Conservation (phyloP, 139 green algal genomes). For the Closterium sp. region DNA sequence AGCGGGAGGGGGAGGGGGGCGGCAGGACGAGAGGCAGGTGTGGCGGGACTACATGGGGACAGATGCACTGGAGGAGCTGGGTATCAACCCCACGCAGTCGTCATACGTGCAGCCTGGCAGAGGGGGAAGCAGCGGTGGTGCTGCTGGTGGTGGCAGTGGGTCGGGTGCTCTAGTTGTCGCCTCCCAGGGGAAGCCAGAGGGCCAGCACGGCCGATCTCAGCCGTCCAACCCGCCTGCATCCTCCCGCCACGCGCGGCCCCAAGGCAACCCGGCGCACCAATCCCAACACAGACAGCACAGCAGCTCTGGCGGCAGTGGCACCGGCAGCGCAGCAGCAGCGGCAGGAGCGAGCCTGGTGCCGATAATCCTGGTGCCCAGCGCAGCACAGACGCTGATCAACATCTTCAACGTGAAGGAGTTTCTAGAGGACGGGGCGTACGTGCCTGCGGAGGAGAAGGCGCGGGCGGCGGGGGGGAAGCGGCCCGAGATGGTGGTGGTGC, state of each 20-base stretch:
- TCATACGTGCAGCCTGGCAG: background rate
- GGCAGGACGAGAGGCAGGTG: conserved; percentile 36
- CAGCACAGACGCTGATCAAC: conserved; percentile 60
- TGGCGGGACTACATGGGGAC: conserved; percentile 48
- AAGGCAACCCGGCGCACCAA: background rate
- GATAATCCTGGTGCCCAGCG: conserved; percentile 69
- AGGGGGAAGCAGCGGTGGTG: background rate
- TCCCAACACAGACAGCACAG: background rate
- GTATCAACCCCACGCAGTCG: conserved; percentile 30
- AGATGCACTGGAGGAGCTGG: conserved; percentile 33
- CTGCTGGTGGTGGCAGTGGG: background rate
- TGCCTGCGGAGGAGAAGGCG: conserved; percentile 40
- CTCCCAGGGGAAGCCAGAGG: background rate
- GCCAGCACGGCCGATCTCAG: background rate
- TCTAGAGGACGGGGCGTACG: conserved; percentile 61
- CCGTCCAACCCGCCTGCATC: background rate
- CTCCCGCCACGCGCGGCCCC: background rate
- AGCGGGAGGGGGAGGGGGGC: background rate
- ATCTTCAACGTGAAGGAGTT: conserved; percentile 68
- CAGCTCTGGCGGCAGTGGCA: background rate
- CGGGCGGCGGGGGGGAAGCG: conserved; percentile 1
- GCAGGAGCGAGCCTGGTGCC: conserved; percentile 29
- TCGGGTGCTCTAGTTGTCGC: background rate
- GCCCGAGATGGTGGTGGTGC: conserved; percentile 26
- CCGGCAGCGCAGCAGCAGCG: background rate